Evolutionary conservation across 2,329 filamentous ascomycete genomes (phyloP), one percentile per base, ranked within the genome.

Genomic region (Ramularia collo-cygni): DNA sequence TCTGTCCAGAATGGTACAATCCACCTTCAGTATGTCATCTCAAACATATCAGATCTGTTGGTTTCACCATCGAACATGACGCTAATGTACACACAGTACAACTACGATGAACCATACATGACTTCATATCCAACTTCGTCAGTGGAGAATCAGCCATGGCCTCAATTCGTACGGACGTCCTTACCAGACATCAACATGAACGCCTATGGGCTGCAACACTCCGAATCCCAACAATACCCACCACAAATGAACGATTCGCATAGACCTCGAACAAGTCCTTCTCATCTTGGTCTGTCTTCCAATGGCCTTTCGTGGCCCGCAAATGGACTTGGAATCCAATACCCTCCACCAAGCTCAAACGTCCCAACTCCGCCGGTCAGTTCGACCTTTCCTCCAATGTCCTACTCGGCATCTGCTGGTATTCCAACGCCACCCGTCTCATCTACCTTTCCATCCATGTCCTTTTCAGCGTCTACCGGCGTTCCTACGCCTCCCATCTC

Each of bases 181-280:
- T 43, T 55, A 7, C 57, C 56, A n/a, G 48, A 55, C 39, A 38
- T 53, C 40, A 43, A 49, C 37, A 36, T 51, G 30, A 37, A 44
- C 10, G 12, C 41, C 6, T 53, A 47, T 28, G 36, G 27, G 15
- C 33, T 47, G 8, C 52, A 48, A 16, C 42, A 47, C 16, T 38
- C 37, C 19, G 50, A 41, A 42, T 40, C 40, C 15, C 35, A 45
- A 40, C 48, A 48, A 30, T 28, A 26, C 8, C 34, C 35, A 29
- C 24, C 44, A 18, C 44, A 47, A 21, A 43, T 47, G 39, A 50
- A 49, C 33, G 50, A 61, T 12, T 62, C 61, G 4, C 50, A 56
- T 26, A 53, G 65, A 8, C 62, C 66, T 26, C 59, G 60, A 37
- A 69, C 66, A 47, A 68, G 63, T 43, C 66, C 66, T n/a, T 65